Conservation (phyloP, 768 basidiomycete genomes). For the Hypholoma sublateritium region DNA sequence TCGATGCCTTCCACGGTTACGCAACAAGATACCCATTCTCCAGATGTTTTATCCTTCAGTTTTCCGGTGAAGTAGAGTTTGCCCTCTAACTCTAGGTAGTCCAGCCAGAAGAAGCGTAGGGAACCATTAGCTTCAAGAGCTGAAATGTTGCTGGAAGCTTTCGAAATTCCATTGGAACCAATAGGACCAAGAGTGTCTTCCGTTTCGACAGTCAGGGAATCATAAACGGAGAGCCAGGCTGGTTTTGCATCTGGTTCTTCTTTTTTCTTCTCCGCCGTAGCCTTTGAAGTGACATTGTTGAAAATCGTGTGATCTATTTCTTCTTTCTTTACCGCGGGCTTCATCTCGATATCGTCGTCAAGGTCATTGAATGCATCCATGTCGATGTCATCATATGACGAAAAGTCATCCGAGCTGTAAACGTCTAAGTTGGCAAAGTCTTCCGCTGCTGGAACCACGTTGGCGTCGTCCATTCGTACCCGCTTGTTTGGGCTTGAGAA, state of each 20-base stretch:
- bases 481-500: constrained; percentile 74
- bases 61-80: constrained; percentile 90
- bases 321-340: constrained; percentile 33
- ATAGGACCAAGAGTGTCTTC: constrained; percentile 61
- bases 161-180: constrained; percentile 28
- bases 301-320: constrained; percentile 24
- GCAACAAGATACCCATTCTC: constrained; percentile 80
- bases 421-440: constrained; percentile 61
- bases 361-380: constrained; percentile 64
- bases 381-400: constrained; percentile 53
- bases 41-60: constrained; percentile 72
- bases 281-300: constrained; percentile 16
- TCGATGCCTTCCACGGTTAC: constrained; percentile 83
- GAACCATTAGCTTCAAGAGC: constrained; percentile 84
- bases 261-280: constrained; percentile 27
- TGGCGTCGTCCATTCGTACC: constrained; percentile 41
- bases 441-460: constrained; percentile 55
- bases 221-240: constrained; percentile 75
- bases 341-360: constrained; percentile 48
- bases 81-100: constrained; percentile 87
- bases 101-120: constrained; percentile 93
- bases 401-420: constrained; percentile 46
- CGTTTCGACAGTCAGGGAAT: constrained; percentile 61
- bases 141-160: constrained; percentile 42
- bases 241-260: constrained; percentile 49